phyloP scores from a whole-genome alignment of 2,329 filamentous ascomycete species.

The Pseudopyricularia javanii region DNA sequence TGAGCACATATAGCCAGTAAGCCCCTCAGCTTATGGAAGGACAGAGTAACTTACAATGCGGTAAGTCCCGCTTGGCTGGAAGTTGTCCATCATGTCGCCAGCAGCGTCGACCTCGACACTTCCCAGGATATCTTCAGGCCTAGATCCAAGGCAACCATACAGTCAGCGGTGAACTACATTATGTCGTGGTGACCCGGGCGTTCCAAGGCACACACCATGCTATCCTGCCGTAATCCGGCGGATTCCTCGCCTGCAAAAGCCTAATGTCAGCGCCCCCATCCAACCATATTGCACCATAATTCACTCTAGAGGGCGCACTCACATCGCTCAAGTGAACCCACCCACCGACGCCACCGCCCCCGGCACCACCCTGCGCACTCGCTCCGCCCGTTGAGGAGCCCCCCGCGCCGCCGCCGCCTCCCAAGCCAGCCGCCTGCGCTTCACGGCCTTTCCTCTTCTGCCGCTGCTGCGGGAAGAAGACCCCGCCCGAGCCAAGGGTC shows the following conservation, averaged over 20 bases:
- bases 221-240: constrained; percentile 55
- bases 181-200: neutral
- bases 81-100: constrained; percentile 21
- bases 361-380: constrained; percentile 46
- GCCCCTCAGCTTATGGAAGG: neutral
- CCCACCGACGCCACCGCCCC: constrained; percentile 46
- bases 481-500: constrained; percentile 37
- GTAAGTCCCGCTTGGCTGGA: constrained; percentile 24
- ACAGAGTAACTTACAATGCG: constrained; percentile 24
- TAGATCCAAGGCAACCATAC: constrained; percentile 2
- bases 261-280: neutral
- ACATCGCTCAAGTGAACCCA: constrained; percentile 53
- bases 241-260: constrained; percentile 35
- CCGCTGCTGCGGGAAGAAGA: constrained; percentile 31
- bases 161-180: neutral
- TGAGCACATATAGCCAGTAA: neutral
- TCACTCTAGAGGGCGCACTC: constrained; percentile 2
- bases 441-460: constrained; percentile 14
- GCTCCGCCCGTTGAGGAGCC: constrained; percentile 40
- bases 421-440: constrained; percentile 9
- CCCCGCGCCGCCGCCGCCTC: constrained; percentile 25
- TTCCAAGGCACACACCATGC: constrained; percentile 28
- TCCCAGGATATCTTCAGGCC: constrained; percentile 57
- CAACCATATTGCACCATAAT: neutral
- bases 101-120: constrained; percentile 50